Percentiles rank a stretch among this genome's conserved stretches.
Evolutionary conservation across 306 rosid genomes (phyloP).

Genomic region (Trichosanthes cucumerina): DNA sequence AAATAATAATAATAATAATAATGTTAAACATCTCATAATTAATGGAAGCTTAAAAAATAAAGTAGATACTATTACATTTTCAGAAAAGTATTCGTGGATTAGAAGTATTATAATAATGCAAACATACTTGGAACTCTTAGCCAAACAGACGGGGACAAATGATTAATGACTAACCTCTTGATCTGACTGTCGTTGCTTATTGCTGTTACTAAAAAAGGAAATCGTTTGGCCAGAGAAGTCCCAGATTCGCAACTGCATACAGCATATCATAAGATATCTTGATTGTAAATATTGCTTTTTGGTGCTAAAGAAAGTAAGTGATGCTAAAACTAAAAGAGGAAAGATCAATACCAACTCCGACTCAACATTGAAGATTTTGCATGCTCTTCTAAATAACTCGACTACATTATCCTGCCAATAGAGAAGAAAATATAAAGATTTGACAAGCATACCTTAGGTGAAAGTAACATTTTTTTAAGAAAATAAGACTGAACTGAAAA

Average conservation of each 20-base stretch:
- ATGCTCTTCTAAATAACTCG: slow-evolving; percentile 81
- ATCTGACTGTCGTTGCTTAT: slow-evolving; percentile 58
- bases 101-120: neutral
- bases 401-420: slow-evolving; percentile 63
- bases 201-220: slow-evolving; percentile 34
- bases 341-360: slow-evolving; percentile 65
- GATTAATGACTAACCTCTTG: slow-evolving; percentile 48
- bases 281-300: slow-evolving; percentile 10
- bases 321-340: slow-evolving; percentile 6
- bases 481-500: neutral
- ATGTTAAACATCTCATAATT: neutral
- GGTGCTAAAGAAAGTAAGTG: neutral
- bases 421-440: slow-evolving; percentile 11
- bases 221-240: slow-evolving; percentile 82
- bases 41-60: neutral
- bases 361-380: slow-evolving; percentile 77
- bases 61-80: neutral
- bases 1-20: neutral
- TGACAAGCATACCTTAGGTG: neutral
- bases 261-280: slow-evolving; percentile 14
- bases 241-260: slow-evolving; percentile 77
- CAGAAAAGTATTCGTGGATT: neutral
- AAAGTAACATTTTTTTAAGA: neutral
- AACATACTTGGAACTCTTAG: neutral
- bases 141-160: neutral